Evolutionary conservation across 352 stramenopile species (phyloP), one percentile per base, ranked within the genome.

Genomic region (Globisporangium cylindrosporum): DNA sequence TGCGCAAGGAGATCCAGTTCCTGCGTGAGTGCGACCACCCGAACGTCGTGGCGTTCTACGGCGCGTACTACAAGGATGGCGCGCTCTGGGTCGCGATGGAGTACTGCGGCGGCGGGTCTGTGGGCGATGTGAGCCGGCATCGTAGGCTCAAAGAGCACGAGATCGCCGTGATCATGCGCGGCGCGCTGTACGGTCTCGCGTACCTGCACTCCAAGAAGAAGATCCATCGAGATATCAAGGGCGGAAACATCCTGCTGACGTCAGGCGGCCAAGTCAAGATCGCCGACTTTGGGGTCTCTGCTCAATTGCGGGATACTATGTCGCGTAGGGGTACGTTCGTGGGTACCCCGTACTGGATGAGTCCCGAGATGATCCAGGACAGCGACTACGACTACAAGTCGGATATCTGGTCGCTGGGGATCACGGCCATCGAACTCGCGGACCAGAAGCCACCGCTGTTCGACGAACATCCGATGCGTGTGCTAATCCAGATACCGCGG

Each of bases 281-380:
- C 7, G 86, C 84, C 1, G 86, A 93, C 70, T 93, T 93, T 78
- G 86, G 86, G 14, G 95, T 99, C 22, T 92, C 86, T 20, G 84
- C 84, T 29, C 81, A 90, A 62, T 66, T 92, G 9, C 73, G 77
- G 22, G 73, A 88, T 49, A 89, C 83, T 0, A 66, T 91, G 48
- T 89, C 78, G 36, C 72, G 77, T 9, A 73, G 83, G 22, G 82
- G 78, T 3, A 88, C 87, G 3, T 96, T 98, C 14, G 93, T 98
- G 5, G 93, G 94, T 7, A 98, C 94, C 38, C 92, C 92, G 15
- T 98, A 97, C 70, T 98, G 94, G 94, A 98, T 98, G 93, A 94
- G 91, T 9, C 92, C 93, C 5, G 94, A 98, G 76, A 89, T 98
- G 67, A 98, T 98, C 73, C 88, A 93, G 69, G 92, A 95, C 58